Evolutionary conservation across 140 eudicot genomes (phyloP).

Genomic region (Flaveria floridana): DNA sequence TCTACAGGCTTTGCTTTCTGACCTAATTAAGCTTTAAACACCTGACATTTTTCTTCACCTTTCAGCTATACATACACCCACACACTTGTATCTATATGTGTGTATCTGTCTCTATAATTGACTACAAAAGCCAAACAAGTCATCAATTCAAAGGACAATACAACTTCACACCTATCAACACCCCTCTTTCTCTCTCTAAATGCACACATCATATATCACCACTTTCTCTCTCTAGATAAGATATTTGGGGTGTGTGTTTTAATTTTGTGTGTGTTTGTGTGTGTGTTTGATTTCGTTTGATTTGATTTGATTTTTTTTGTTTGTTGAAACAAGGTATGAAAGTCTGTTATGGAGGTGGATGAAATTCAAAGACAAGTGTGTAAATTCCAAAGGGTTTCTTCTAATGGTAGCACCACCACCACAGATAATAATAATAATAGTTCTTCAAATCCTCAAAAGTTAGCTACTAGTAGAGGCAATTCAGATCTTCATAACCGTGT

Average conservation of each 20-base stretch:
- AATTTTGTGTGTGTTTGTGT: background rate
- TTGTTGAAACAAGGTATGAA: conserved; percentile 46
- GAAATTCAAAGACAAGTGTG: conserved; percentile 57
- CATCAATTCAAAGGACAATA: conserved; percentile 64
- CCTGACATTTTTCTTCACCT: conserved; percentile 41
- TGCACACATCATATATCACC: conserved; percentile 8
- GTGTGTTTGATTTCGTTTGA: background rate
- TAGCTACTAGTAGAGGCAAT: conserved; percentile 36
- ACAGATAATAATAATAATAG: conserved; percentile 28
- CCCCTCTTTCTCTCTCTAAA: conserved; percentile 28
- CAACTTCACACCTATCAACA: conserved; percentile 27
- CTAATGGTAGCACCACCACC: conserved; percentile 35
- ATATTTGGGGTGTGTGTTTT: conserved; percentile 3
- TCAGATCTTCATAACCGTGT: conserved; percentile 32
- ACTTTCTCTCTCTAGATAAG: conserved; percentile 25
- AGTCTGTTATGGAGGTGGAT: conserved; percentile 79
- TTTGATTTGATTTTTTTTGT: background rate
- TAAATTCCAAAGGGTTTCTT: conserved; percentile 58
- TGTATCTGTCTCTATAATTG: conserved; percentile 30
- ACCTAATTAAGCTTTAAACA: conserved; percentile 47
- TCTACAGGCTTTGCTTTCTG: conserved; percentile 47
- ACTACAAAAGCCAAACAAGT: conserved; percentile 55
- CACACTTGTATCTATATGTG: conserved; percentile 24
- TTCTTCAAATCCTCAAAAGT: conserved; percentile 29
- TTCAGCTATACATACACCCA: conserved; percentile 24